phyloP scores from a whole-genome alignment of 768 basidiomycete species.

The Melanogaster broomeanus region DNA sequence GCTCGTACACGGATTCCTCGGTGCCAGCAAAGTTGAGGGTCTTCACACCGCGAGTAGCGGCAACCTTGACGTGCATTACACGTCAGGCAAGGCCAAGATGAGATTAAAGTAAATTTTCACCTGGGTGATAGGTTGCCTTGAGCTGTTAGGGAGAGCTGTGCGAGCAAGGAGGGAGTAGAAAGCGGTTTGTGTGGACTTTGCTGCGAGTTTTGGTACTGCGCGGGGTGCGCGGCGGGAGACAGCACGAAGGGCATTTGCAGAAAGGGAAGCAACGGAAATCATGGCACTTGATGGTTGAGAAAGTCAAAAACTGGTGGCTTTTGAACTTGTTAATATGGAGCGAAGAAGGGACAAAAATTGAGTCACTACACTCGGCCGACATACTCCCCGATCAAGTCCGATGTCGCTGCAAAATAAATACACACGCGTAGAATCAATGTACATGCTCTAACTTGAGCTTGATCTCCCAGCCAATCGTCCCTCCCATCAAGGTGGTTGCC shows the following conservation, averaged over 20 bases:
- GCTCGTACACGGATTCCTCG: constrained; percentile 92
- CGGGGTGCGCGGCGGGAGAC: constrained; percentile 69
- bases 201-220: constrained; percentile 39
- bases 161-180: constrained; percentile 71
- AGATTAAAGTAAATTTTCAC: constrained; percentile 20
- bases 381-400: constrained; percentile 4
- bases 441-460: no score
- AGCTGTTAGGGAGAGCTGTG: constrained; percentile 30
- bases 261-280: constrained; percentile 62
- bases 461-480: no score
- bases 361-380: constrained; percentile 16
- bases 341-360: neutral
- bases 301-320: neutral
- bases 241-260: constrained; percentile 63
- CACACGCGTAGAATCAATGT: no score
- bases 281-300: constrained; percentile 43
- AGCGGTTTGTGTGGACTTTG: constrained; percentile 50
- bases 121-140: constrained; percentile 38
- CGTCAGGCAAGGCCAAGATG: neutral
- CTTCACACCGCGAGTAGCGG: constrained; percentile 77
- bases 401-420: constrained; percentile 4
- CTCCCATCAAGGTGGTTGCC: no score
- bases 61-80: constrained; percentile 30
- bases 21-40: constrained; percentile 96
- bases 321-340: neutral